Base-by-base conservation (phyloP, 352 stramenopile species). In the Globisporangium solare region DNA sequence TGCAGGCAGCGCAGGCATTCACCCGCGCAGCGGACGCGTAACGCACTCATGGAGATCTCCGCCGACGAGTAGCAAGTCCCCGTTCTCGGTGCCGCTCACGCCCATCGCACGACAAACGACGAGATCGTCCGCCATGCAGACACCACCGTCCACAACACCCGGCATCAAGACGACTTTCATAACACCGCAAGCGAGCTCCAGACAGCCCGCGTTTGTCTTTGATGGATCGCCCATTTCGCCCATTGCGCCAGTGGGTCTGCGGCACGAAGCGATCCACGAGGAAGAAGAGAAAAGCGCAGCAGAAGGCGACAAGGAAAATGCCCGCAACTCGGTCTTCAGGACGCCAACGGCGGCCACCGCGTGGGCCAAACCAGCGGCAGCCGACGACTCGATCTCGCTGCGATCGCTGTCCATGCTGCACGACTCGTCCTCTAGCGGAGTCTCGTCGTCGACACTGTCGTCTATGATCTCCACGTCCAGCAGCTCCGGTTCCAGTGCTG, bases 221-320 rank as follows among this genome's bases (percentile, higher is more conserved):
- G 74, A 74, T 5, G 51, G 77, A 10, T 86, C 78, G 50, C 78
- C 78, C 53, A 83, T 88, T 60, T 54, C 67, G 2, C 55, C 55
- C n/a, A 61, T 61, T 18, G 47, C 40, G 12, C 47, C 51, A 60
- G 22, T 3, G 6, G 37, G 56, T 39, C 4, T 49, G 55, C 39
- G 40, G 69, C 21, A 62, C 64, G 47, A 63, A 40, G 53, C 50
- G 47, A 17, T 45, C 55, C 24, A 56, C n/a, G 61, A 56, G n/a
- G 54, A 68, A 43, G 63, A 69, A 42, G 60, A 63, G 40, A 72
- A 69, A 35, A 35, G 0, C 7, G 27, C 27, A 35, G 27, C 27
- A 39, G 39, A 54, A 7, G 47, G 58, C 21, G 57, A 67, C 32
- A 71, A 75, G 42, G 67, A 79, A 41, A 72, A 73, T 35, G 6